A percentile compares a stretch with the other conserved stretches of the same genome.
These are phyloP conservation scores for Physcomitrium patens DNA, from an alignment of 225 moss, liverwort and hornwort species.

Conservation along the genomic window DNA sequence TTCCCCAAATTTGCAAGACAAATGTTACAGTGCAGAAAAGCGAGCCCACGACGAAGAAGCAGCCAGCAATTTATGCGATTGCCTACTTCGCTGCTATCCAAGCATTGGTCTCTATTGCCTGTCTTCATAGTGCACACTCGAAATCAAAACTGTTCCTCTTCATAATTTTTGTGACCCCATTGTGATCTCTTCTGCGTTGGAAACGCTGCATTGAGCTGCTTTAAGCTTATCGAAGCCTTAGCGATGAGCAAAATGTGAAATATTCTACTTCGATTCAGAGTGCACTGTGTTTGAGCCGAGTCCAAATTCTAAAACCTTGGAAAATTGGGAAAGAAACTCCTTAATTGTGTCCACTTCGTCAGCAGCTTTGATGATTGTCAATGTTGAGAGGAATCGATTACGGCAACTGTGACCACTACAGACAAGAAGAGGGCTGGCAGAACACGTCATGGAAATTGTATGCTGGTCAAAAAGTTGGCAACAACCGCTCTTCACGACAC, in stretches of 20 bases:
- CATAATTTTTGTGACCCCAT: neutral
- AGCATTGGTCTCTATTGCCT: neutral
- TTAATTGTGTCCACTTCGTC: neutral
- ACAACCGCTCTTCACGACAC: slow-evolving; percentile 3
- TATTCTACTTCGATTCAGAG: neutral
- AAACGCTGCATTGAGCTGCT: neutral
- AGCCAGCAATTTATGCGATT: slow-evolving; percentile 1
- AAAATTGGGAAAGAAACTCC: neutral
- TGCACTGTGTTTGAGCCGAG: neutral
- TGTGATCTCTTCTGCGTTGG: neutral
- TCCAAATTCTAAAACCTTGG: slow-evolving; percentile 12
- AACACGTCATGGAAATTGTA: neutral
- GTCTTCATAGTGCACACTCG: neutral
- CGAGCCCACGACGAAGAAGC: neutral
- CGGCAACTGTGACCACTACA: neutral
- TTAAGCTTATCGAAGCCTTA: neutral
- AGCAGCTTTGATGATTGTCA: neutral
- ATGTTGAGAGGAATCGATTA: neutral
- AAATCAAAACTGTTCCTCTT: slow-evolving; percentile 9
- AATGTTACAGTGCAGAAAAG: neutral
- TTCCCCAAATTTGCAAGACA: neutral
- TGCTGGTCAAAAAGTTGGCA: neutral
- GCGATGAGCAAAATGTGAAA: neutral
- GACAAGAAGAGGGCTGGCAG: neutral
- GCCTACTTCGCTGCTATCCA: neutral